Conservation (phyloP, 805 yeast species). For the Kodamaea fukazawae region DNA sequence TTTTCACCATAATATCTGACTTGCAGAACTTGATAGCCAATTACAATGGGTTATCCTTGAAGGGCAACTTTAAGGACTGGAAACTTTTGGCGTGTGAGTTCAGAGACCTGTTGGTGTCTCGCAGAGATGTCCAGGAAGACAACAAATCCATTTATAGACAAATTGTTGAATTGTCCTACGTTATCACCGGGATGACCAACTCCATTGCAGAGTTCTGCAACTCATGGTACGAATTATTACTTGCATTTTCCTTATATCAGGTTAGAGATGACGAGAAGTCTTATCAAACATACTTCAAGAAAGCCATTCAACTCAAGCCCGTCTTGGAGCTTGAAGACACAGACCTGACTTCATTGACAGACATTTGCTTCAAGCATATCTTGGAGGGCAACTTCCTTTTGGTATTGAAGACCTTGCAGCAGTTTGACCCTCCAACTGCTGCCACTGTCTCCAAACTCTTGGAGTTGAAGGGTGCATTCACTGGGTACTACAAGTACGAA, state of each 20-base stretch:
- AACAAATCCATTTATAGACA: conserved; percentile 32
- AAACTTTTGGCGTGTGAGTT: conserved; percentile 49
- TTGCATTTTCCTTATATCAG: conserved; percentile 56
- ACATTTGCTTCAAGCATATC: conserved; percentile 49
- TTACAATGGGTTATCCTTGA: conserved; percentile 40
- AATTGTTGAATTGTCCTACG: conserved; percentile 40
- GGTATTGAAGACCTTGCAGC: conserved; percentile 57
- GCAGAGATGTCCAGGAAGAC: conserved; percentile 24
- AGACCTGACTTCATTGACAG: conserved; percentile 24
- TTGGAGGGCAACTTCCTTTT: conserved; percentile 55
- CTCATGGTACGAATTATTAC: conserved; percentile 68
- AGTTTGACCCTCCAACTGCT: conserved; percentile 60
- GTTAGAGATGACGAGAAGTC: conserved; percentile 45
- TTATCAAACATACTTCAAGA: conserved; percentile 32
- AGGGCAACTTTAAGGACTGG: conserved; percentile 48
- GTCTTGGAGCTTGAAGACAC: conserved; percentile 26
- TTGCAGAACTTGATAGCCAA: conserved; percentile 36
- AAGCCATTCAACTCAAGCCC: conserved; percentile 31
- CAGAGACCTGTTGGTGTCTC: conserved; percentile 37
- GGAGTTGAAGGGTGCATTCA: conserved; percentile 61
- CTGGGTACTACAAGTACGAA: conserved; percentile 28
- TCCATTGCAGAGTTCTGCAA: conserved; percentile 51
- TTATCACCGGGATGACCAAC: conserved; percentile 48
- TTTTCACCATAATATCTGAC: conserved; percentile 40
- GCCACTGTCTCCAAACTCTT: conserved; percentile 59